Percentiles rank a stretch among this genome's conserved stretches.
Evolutionary conservation across 2,329 filamentous ascomycete species (phyloP).

Genomic region (Aspergillus nomiae): DNA sequence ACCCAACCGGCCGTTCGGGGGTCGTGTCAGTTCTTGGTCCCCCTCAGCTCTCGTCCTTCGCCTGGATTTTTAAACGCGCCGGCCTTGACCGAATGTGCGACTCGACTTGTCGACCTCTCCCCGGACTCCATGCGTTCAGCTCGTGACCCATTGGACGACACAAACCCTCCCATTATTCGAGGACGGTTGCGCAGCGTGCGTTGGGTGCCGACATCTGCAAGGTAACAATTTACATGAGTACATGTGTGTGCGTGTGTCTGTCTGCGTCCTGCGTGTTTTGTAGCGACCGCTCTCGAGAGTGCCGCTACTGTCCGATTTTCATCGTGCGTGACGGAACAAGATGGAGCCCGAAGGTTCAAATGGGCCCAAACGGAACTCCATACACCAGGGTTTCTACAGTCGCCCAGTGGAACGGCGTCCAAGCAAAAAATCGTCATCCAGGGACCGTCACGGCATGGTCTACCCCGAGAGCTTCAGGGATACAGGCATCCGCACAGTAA

Average conservation of each 20-base stretch:
- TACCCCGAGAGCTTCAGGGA: constrained; percentile 50
- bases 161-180: constrained; percentile 37
- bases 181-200: constrained; percentile 32
- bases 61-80: constrained; percentile 17
- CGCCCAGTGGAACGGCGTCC: constrained; percentile 46
- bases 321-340: constrained; percentile 27
- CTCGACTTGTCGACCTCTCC: constrained; percentile 27
- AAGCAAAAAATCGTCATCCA: constrained; percentile 51
- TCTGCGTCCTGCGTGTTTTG: constrained; percentile 26
- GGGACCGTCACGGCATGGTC: constrained; percentile 49
- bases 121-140: constrained; percentile 43
- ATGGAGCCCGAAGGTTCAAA: constrained; percentile 47
- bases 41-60: constrained; percentile 19
- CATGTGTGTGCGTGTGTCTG: constrained; percentile 24
- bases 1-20: constrained; percentile 16
- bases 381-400: constrained; percentile 40
- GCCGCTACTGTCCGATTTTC: constrained; percentile 22
- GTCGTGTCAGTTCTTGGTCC: constrained; percentile 24
- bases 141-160: constrained; percentile 35
- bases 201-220: constrained; percentile 26
- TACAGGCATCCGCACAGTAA: constrained; percentile 48
- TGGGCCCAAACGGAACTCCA: constrained; percentile 43
- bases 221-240: constrained; percentile 24
- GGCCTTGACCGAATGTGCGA: constrained; percentile 41
- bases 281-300: constrained; percentile 28